A percentile compares a stretch with the other conserved stretches of the same genome.
These are phyloP conservation scores for Phytophthora citrophthora DNA, from an alignment of 352 stramenopile genomes.

Conservation along the genomic window DNA sequence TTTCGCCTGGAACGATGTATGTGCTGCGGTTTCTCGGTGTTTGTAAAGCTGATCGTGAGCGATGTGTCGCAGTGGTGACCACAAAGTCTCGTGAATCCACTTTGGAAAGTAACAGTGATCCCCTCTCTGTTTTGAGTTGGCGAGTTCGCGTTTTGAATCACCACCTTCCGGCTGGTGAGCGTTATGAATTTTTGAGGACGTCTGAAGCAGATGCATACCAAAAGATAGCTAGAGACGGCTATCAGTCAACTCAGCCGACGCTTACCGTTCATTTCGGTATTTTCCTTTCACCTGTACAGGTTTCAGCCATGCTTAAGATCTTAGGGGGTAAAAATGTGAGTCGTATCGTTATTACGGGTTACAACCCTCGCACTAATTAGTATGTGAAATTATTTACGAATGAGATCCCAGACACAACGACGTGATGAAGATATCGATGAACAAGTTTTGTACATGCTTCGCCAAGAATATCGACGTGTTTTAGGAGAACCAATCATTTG, in stretches of 20 bases:
- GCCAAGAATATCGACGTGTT: slow-evolving; percentile 18
- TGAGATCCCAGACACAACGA: not conserved
- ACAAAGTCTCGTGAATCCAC: slow-evolving; percentile 7
- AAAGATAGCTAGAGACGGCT: slow-evolving; percentile 17
- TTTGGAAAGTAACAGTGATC: not conserved
- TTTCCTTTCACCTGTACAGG: slow-evolving; percentile 16
- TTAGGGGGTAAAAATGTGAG: slow-evolving; percentile 9
- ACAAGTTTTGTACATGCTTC: slow-evolving; percentile 22
- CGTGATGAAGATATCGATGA: slow-evolving; percentile 1
- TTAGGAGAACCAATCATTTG: slow-evolving; percentile 10
- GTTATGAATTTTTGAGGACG: not conserved
- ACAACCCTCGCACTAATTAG: no score
- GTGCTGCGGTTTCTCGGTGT: slow-evolving; percentile 52
- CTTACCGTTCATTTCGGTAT: slow-evolving; percentile 34
- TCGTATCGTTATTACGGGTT: not conserved
- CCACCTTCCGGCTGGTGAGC: not conserved
- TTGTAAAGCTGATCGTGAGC: slow-evolving; percentile 35
- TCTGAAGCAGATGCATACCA: slow-evolving; percentile 23
- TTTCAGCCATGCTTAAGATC: slow-evolving; percentile 25
- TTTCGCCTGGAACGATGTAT: slow-evolving; percentile 43
- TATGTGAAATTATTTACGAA: not conserved
- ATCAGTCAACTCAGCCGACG: slow-evolving; percentile 5
- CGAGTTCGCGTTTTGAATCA: slow-evolving; percentile 26
- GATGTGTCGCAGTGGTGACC: slow-evolving; percentile 34
- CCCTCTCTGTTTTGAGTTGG: slow-evolving; percentile 3